Percentiles rank a stretch among this genome's conserved stretches.
Evolutionary conservation across 2,329 filamentous ascomycete genomes (phyloP).

Genomic region (Colletotrichum viniferum): DNA sequence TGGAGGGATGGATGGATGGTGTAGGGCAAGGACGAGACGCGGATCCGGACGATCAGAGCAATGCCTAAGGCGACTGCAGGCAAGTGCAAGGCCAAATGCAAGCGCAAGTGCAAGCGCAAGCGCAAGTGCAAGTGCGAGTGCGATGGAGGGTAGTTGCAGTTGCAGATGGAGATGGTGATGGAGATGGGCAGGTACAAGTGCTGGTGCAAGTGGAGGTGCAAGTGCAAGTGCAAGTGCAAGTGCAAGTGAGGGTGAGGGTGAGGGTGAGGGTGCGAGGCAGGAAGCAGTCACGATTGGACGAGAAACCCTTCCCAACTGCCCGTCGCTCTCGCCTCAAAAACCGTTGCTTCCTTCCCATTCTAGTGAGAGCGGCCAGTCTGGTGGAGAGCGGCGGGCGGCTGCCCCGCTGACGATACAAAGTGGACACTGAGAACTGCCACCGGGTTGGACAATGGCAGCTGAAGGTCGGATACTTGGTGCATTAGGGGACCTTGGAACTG

Average conservation of each 20-base stretch:
- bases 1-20: background rate
- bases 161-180: background rate
- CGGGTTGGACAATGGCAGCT: background rate
- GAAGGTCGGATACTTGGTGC: background rate
- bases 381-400: background rate
- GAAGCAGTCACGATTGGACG: background rate
- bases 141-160: background rate
- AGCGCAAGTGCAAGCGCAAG: no score
- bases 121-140: background rate
- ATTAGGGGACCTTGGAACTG: background rate
- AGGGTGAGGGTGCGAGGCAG: background rate
- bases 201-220: background rate
- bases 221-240: no score
- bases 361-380: background rate
- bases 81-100: background rate
- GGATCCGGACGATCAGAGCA: background rate
- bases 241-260: background rate
- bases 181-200: background rate
- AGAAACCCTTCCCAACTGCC: background rate
- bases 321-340: background rate
- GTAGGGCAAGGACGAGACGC: background rate
- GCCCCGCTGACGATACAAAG: background rate
- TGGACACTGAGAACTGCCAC: background rate
- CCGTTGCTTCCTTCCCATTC: background rate
- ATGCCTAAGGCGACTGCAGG: background rate